Base-by-base conservation (phyloP, 2,329 filamentous ascomycete species). In the Metarhizium robertsii region DNA sequence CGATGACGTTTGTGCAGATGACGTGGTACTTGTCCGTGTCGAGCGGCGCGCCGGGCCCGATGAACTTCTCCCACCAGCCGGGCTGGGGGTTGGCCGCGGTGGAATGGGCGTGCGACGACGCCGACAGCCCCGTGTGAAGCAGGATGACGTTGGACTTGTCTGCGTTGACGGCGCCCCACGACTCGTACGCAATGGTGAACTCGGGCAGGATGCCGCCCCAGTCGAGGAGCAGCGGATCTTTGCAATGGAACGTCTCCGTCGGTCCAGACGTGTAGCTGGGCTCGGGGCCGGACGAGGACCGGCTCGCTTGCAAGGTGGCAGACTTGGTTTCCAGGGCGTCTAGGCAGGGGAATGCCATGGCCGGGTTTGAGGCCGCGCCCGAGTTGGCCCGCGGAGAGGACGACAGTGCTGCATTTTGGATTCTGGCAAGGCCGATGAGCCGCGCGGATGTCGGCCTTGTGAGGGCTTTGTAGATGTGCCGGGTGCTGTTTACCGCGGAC, bases 51-150 rank as follows among this genome's bases (percentile, higher is more conserved):
- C 88, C 90, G 0, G 92, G 88, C 0, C 94, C 94, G 65, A 99
- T 97, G 69, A 99, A 99, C 70, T 88, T 92, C 73, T 99, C 94
- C 94, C 94, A 99, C 94, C 94, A 99, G 3, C 94, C 94, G 0
- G 91, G 87, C 69, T 92, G 88, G 0, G 89, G 81, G 69, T 99
- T 99, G 10, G 78, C 75, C 53, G 82, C 79, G n/a, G 92, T 97
- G 56, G 91, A 96, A 67, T 92, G 92, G 2, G 94, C 94, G 73
- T 99, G 94, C 56, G 92, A 97, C 6, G 92, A 96, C n/a, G 94
- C 94, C 0, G 92, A 96, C 5, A 99, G 79, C 8, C 94, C 94
- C 0, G 94, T 99, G 69, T 97, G 91, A 2, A 99, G 75, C 8
- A 99, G 79, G 59, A 99, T 94, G 4, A 86, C 91, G 69, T 99